Percentiles rank a stretch among this genome's conserved stretches.
phyloP scores from a whole-genome alignment of 306 rosid species.

The Malus domestica region DNA sequence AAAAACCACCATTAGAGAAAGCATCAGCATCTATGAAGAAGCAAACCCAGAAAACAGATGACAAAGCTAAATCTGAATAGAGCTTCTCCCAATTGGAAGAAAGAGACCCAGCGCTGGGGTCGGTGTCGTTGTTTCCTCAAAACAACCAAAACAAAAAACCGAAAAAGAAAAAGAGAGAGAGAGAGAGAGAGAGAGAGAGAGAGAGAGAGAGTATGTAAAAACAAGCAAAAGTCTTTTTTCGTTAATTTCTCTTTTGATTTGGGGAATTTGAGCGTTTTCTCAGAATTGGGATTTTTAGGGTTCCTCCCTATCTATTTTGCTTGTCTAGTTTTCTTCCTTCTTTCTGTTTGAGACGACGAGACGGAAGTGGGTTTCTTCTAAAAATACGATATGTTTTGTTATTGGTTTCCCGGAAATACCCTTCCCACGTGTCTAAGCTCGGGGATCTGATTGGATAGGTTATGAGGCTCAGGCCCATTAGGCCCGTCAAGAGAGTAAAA shows the following conservation, averaged over 20 bases:
- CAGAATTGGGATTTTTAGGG: conserved; percentile 12
- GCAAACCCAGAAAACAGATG: conserved; percentile 4
- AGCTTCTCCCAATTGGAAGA: conserved; percentile 4
- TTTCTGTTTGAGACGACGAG: neutral
- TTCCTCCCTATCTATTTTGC: neutral
- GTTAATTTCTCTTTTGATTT: neutral
- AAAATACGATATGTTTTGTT: neutral
- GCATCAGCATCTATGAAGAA: conserved; percentile 9
- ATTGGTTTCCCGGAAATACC: neutral
- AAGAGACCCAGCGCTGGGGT: conserved; percentile 11
- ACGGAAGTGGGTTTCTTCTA: neutral
- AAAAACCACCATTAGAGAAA: conserved; percentile 39
- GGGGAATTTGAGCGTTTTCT: neutral
- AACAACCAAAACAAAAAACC: neutral
- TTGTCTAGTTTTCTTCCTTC: neutral
- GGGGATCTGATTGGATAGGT: neutral
- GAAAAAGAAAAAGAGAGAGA: neutral
- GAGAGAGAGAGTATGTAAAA: neutral
- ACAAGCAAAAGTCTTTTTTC: neutral
- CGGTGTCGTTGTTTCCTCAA: neutral
- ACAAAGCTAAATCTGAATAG: neutral
- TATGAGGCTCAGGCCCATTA: neutral
- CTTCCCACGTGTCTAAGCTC: neutral
- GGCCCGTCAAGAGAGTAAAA: neutral
- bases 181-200: neutral